Base-by-base conservation (phyloP, 441 rosid species). In the Sinapis alba region DNA sequence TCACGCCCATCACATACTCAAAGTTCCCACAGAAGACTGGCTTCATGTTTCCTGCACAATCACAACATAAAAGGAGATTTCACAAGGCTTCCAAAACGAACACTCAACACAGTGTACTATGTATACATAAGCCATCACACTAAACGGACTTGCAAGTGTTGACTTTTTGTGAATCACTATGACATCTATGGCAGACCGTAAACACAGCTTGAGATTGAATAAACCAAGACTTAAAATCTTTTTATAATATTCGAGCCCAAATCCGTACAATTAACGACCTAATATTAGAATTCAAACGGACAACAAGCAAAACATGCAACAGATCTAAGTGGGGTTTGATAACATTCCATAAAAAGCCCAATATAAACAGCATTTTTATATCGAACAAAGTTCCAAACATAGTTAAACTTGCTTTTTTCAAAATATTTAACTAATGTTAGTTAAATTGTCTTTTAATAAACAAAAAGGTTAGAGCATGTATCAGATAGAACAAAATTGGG, bases 21-120 rank as follows among this genome's bases (percentile, higher is more conserved):
- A 92, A 88, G 82, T 95, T 95, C 1, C 99, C 98, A 45, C 99
- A 95, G 77, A 92, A 95, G 38, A 95, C 86, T n/a, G 99, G 90
- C 86, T 77, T 89, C 98, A 89, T 90, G 53, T 34, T 84, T 43
- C 64, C 80, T 80, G 72, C 45, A 72, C 3, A 34, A 0, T 30
- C 47, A 32, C 47, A 23, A 32, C 10, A 2, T 6, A 45, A 2
- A 30, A 30, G 5, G 12, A 20, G 16, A 32, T 30, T 30, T 34
- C 6, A 34, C 11, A n/a, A 1, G 24, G 43, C 43, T 30, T 61
- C 20, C 43, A 36, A 11, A 36, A 32, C 9, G 24, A 72, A 62
- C 7, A 62, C 53, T 50, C n/a, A 3, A 64, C 13, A 71, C 68
- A 30, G 36, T 32, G 38, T 32, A 4, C 27, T 7, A 0, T 36